phyloP scores from a whole-genome alignment of 371 early-diverging fungal genomes.

The Thermomucor indicae-seudaticae region DNA sequence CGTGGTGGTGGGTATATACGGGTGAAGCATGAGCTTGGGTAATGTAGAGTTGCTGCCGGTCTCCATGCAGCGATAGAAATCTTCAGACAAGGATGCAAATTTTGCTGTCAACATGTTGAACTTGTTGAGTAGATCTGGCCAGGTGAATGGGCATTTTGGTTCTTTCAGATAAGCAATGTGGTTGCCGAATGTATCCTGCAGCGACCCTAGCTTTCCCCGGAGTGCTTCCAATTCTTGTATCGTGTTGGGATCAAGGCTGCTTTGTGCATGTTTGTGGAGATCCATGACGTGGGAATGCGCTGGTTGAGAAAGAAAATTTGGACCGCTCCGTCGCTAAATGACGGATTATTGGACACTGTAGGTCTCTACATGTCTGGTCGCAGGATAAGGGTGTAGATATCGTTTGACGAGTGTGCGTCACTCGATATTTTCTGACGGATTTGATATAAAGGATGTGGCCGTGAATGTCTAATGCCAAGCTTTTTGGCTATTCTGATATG shows the following conservation, averaged over 20 bases:
- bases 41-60: constrained; percentile 39
- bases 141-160: constrained; percentile 41
- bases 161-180: constrained; percentile 44
- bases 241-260: constrained; percentile 36
- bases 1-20: constrained; percentile 48
- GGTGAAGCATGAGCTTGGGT: constrained; percentile 59
- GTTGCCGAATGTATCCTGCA: constrained; percentile 57
- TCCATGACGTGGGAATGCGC: constrained; percentile 8
- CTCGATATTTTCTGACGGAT: too few species aligned
- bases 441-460: too few species aligned
- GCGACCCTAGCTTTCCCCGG: constrained; percentile 54
- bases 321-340: too few species aligned
- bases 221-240: constrained; percentile 57
- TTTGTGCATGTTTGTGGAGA: constrained; percentile 13
- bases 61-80: constrained; percentile 39
- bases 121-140: constrained; percentile 62
- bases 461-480: too few species aligned
- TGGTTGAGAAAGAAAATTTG: too few species aligned
- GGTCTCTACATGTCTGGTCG: too few species aligned
- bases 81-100: constrained; percentile 49
- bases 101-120: constrained; percentile 66
- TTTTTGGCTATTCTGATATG: too few species aligned
- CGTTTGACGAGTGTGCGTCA: too few species aligned
- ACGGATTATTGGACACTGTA: too few species aligned
- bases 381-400: too few species aligned